Evolutionary conservation across 2,329 filamentous ascomycete genomes (phyloP).

Genomic region (Erysiphe neolycopersici): DNA sequence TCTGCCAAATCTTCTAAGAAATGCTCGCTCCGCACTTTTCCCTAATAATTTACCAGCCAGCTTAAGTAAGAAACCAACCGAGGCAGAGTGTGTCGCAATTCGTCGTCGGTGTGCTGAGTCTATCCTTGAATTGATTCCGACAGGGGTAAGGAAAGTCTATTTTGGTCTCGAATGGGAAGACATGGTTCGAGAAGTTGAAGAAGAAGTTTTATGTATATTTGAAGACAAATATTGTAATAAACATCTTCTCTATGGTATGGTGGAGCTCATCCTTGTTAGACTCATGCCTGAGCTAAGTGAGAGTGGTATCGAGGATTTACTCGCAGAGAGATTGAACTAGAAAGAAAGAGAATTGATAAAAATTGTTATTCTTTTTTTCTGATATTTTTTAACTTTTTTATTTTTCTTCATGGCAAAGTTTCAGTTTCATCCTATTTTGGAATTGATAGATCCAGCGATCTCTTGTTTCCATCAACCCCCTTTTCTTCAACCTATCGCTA

Average conservation of each 20-base stretch:
- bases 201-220: conserved; percentile 40
- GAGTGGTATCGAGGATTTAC: conserved; percentile 41
- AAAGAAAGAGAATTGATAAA: too few species aligned
- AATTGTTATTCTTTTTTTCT: too few species aligned
- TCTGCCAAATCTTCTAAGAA: conserved; percentile 39
- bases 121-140: conserved; percentile 21
- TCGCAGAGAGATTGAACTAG: too few species aligned
- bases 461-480: too few species aligned
- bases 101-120: conserved; percentile 39
- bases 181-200: conserved; percentile 16
- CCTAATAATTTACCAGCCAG: conserved; percentile 56
- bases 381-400: too few species aligned
- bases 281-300: conserved; percentile 64
- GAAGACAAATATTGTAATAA: conserved; percentile 76
- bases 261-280: conserved; percentile 60
- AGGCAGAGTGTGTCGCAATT: conserved; percentile 32
- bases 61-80: conserved; percentile 31
- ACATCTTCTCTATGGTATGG: conserved; percentile 56
- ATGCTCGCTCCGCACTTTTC: conserved; percentile 54
- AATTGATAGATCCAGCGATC: too few species aligned
- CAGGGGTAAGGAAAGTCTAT: conserved; percentile 12
- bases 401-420: too few species aligned
- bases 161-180: conserved; percentile 17
- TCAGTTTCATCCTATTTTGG: too few species aligned
- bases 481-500: too few species aligned